Base-by-base conservation (phyloP, 768 basidiomycete species). In the Sporobolomyces phaffii region DNA sequence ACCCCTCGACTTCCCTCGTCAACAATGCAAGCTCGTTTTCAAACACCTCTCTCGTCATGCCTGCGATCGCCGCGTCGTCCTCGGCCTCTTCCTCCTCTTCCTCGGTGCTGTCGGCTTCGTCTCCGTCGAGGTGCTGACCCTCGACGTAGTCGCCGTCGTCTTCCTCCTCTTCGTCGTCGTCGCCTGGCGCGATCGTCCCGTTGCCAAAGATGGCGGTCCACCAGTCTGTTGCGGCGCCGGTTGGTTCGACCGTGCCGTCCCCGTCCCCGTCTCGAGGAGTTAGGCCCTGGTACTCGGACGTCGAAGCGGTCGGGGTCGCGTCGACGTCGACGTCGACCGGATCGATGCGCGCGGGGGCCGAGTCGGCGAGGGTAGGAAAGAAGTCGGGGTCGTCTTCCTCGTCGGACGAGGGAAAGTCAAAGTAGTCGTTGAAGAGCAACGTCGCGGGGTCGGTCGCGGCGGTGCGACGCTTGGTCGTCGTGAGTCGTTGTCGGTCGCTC, bases 381-480 rank as follows among this genome's bases (percentile, higher is more conserved):
- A 56, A 56, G 43, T 58, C 56, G 22, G 56, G 56, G 45, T 58
- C 56, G 43, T 47, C 56, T 8, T 58, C 56, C 47, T 68, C 66
- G 33, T 64, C 62, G 22, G 58, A 51, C 31, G 22, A 20, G 1
- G 44, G 56, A 29, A 68, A 68, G 43, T 68, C 57, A 49, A 68
- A 62, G 44, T 48, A 63, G 50, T 68, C 57, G 56, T 62, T 52
- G 54, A 67, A 67, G 24, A 67, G 48, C 6, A 67, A 24, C 2
- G 65, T 67, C 1, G 53, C 40, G 10, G 60, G 65, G 54, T 67
- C 65, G 8, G 28, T 48, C 47, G 47, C 43, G 9, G 47, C 20
- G 13, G 15, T 9, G n/a, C n/a, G n/a, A n/a, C n/a, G n/a, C 52
- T 17, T 41, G 26, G n/a, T 57, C 40, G 18, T 28, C 40, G 17